phyloP scores from a whole-genome alignment of 768 basidiomycete species.

The Gautieria morchelliformis region DNA sequence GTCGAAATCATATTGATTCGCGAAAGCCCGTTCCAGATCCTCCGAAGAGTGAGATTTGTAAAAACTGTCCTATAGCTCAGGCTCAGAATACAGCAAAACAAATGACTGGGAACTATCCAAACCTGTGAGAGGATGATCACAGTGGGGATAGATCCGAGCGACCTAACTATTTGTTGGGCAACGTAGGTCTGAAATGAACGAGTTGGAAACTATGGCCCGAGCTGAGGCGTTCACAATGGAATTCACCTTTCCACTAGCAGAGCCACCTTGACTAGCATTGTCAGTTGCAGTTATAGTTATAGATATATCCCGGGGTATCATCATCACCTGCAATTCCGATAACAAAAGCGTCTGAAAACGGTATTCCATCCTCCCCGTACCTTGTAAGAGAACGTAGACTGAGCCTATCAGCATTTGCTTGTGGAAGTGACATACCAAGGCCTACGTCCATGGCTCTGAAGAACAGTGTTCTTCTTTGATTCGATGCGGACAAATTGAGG shows the following conservation, averaged over 20 bases:
- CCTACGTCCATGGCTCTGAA: constrained; percentile 78
- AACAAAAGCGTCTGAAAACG: constrained; percentile 69
- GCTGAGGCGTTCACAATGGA: constrained; percentile 1
- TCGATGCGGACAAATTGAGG: constrained; percentile 1
- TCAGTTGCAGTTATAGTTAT: neutral
- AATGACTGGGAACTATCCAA: constrained; percentile 3
- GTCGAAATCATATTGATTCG: constrained; percentile 77
- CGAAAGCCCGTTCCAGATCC: constrained; percentile 75
- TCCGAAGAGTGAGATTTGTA: constrained; percentile 76
- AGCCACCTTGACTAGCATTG: constrained; percentile 47
- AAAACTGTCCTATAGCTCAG: constrained; percentile 69
- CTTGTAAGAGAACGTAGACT: constrained; percentile 26
- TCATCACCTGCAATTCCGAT: constrained; percentile 72
- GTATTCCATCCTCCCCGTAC: constrained; percentile 70
- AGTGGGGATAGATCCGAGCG: constrained; percentile 75
- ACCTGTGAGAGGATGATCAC: constrained; percentile 90
- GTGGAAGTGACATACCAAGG: constrained; percentile 59
- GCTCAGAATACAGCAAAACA: neutral
- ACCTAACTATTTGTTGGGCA: constrained; percentile 68
- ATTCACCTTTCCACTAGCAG: constrained; percentile 75
- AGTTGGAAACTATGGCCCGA: neutral
- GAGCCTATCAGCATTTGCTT: constrained; percentile 3
- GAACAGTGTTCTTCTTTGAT: constrained; percentile 59
- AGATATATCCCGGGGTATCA: neutral
- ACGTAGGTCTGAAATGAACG: constrained; percentile 59